A percentile compares a stretch with the other conserved stretches of the same genome.
Conservation (phyloP, 768 basidiomycete species). For the Tulasnella sp. region DNA sequence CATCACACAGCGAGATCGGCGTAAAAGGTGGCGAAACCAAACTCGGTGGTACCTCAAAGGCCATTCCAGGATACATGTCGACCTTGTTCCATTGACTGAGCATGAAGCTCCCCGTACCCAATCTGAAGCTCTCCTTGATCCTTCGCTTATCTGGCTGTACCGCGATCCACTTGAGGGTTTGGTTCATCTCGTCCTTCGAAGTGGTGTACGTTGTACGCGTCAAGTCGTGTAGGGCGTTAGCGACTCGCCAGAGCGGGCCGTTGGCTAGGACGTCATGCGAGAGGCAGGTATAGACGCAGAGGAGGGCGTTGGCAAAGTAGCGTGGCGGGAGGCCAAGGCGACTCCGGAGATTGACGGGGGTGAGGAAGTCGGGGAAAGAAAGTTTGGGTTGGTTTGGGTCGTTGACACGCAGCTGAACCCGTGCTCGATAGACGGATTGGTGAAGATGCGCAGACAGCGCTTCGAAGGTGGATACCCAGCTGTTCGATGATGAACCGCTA, state of each 20-base stretch:
- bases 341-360: no score
- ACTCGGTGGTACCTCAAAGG: slow-evolving; percentile 12
- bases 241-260: slow-evolving; percentile 15
- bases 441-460: no score
- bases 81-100: slow-evolving; percentile 20
- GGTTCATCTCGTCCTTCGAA: neutral
- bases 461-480: no score
- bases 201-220: slow-evolving; percentile 1
- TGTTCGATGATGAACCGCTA: no score
- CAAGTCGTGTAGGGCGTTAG: slow-evolving; percentile 9
- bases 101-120: slow-evolving; percentile 14
- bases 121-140: slow-evolving; percentile 7
- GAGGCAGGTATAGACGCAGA: slow-evolving; percentile 3
- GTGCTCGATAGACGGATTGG: no score
- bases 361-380: slow-evolving; percentile 16
- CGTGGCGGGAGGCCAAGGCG: slow-evolving; percentile 16
- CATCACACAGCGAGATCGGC: no score
- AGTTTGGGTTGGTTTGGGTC: no score
- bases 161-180: slow-evolving; percentile 17
- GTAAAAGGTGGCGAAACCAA: neutral
- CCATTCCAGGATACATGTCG: slow-evolving; percentile 15
- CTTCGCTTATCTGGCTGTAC: slow-evolving; percentile 16
- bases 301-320: slow-evolving; percentile 16
- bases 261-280: slow-evolving; percentile 5
- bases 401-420: no score